Evolutionary conservation across 352 stramenopile genomes (phyloP), one percentile per base, ranked within the genome.

Genomic region (Globisporangium heterothallicum): DNA sequence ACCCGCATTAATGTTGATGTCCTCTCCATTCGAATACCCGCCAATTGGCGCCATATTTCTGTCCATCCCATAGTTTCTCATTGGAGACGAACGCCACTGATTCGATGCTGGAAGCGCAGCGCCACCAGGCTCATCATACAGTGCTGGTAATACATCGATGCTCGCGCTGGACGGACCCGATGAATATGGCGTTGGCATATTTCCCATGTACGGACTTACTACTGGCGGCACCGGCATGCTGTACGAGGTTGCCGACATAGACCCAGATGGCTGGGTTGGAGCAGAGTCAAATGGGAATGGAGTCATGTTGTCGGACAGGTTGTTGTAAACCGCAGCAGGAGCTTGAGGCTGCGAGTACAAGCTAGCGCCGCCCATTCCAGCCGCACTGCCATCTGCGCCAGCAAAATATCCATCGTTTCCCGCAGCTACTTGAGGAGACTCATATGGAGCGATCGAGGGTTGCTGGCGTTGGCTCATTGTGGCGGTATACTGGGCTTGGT

Each of bases 281-380:
- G 56, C 41, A 30, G 67, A 42, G 6, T 63, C 56, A 35, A 66
- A 77, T 2, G 71, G 61, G 32, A 73, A 73, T 36, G 56, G 50
- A 52, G 56, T 61, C 35, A 77, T 52, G 16, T 32, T 62, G 14
- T 72, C 50, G 14, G 42, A n/a, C 13, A 43, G 42, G n/a, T 41
- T 58, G 25, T 42, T 19, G 18, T 53, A 53, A 18, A 26, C 32
- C 16, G 48, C 32, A 38, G 14, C n/a, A 45, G 2, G 46, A 21
- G 19, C 27, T 24, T 24, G 27, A 26, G 2, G 38, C 16, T 27
- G 40, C 27, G 45, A 48, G 29, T 64, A 64, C 42, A 55, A 34
- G 12, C n/a, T 26, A 18, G 43, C 22, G 32, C 38, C 22, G 29
- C 32, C 30, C 24, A 53, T 30, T 21, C 21, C 43, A 47, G 13